Percentiles rank a stretch among this genome's conserved stretches.
phyloP scores from a whole-genome alignment of 345 rosid genomes.

The Cardamine resedifolia region DNA sequence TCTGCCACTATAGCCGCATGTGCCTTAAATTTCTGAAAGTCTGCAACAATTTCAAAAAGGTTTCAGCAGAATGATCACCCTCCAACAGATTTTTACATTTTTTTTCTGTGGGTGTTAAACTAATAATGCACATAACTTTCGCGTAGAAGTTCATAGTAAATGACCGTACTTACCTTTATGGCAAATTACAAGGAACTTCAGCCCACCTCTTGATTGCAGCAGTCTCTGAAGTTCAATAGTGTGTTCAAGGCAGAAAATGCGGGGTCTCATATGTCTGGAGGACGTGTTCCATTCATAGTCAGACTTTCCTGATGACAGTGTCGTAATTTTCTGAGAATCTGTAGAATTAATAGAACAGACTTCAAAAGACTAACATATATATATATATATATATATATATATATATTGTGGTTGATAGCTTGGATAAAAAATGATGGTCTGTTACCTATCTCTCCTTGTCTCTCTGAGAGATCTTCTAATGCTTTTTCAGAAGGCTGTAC shows the following conservation, averaged over 20 bases:
- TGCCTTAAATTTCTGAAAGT: slow-evolving; percentile 88
- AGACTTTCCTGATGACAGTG: slow-evolving; percentile 29
- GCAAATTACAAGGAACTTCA: slow-evolving; percentile 74
- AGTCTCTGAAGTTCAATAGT: slow-evolving; percentile 72
- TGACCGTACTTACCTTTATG: slow-evolving; percentile 70
- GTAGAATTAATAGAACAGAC: slow-evolving; percentile 21
- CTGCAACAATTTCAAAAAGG: slow-evolving; percentile 46
- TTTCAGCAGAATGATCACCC: slow-evolving; percentile 20
- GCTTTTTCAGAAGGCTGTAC: slow-evolving; percentile 71
- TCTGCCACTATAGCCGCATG: slow-evolving; percentile 76
- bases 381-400: too few species aligned
- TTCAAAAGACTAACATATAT: slow-evolving; percentile 9
- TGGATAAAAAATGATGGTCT: slow-evolving; percentile 3
- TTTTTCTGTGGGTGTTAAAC: background rate
- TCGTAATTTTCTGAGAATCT: slow-evolving; percentile 34
- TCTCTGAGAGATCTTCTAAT: slow-evolving; percentile 26
- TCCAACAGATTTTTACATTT: background rate
- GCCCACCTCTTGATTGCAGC: slow-evolving; percentile 78
- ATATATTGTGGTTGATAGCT: slow-evolving; percentile 19
- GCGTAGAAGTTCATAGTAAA: background rate
- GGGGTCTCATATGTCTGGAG: slow-evolving; percentile 65
- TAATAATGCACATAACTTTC: background rate
- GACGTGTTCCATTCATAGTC: slow-evolving; percentile 54
- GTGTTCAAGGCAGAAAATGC: slow-evolving; percentile 96
- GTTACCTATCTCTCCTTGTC: slow-evolving; percentile 28